Evolutionary conservation across 192 early-diverging fungal genomes (phyloP).

Genomic region (Geranomyces michiganensis): DNA sequence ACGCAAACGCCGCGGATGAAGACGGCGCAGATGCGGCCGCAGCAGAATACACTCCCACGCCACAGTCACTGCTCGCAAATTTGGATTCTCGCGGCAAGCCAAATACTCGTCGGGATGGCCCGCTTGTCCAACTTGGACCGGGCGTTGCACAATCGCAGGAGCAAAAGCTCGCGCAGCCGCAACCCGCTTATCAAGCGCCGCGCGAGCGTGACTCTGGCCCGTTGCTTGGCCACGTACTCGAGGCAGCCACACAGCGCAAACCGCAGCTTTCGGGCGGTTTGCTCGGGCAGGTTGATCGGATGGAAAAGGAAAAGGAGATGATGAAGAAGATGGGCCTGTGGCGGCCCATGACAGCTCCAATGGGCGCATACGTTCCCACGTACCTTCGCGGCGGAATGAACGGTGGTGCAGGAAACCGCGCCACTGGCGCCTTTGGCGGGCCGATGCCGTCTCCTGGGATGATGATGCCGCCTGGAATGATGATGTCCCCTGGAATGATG

Average conservation of each 20-base stretch:
- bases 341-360: constrained; percentile 14
- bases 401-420: not conserved
- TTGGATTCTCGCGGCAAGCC: constrained; percentile 15
- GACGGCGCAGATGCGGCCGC: not conserved
- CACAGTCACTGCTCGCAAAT: constrained; percentile 25
- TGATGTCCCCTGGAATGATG: constrained; percentile 11
- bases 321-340: constrained; percentile 43
- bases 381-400: constrained; percentile 28
- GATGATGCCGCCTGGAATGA: constrained; percentile 22
- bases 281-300: constrained; percentile 44
- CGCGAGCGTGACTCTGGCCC: constrained; percentile 32
- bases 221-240: constrained; percentile 39
- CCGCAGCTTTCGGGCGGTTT: constrained; percentile 42
- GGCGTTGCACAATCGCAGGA: constrained; percentile 24
- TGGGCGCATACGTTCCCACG: constrained; percentile 19
- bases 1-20: not conserved
- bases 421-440: constrained; percentile 5
- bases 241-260: constrained; percentile 30
- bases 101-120: constrained; percentile 18
- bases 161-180: constrained; percentile 14
- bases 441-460: constrained; percentile 20
- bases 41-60: constrained; percentile 23
- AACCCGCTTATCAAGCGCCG: not conserved
- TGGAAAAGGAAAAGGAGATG: constrained; percentile 48
- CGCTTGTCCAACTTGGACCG: constrained; percentile 25